These are phyloP conservation scores for Penicillium pulvis DNA, from an alignment of 495 filamentous ascomycete genomes.

Conservation along the genomic window DNA sequence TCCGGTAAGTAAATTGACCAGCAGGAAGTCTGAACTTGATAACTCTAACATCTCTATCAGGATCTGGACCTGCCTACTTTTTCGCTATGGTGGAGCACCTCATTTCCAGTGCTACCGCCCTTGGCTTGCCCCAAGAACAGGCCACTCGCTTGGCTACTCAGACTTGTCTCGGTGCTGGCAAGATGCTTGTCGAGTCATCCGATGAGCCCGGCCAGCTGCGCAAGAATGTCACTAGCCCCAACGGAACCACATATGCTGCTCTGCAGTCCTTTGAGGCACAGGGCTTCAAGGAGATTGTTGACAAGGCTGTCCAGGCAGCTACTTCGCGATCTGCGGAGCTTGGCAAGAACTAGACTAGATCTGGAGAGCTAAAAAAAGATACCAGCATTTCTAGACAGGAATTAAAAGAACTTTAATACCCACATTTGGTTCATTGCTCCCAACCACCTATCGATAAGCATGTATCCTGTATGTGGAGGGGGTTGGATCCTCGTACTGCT, in stretches of 20 bases:
- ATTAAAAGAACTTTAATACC: background rate
- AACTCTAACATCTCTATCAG: slow-evolving; percentile 17
- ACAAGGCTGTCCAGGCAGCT: slow-evolving; percentile 44
- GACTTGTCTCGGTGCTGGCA: slow-evolving; percentile 45
- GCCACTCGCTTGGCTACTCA: slow-evolving; percentile 44
- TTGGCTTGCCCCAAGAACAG: slow-evolving; percentile 41
- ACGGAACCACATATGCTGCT: slow-evolving; percentile 44
- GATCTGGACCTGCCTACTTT: slow-evolving; percentile 47
- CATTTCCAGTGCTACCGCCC: slow-evolving; percentile 38
- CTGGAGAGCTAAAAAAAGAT: background rate
- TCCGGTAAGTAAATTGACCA: slow-evolving; percentile 33
- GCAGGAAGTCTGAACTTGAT: background rate
- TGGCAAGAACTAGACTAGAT: slow-evolving; percentile 16
- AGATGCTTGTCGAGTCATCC: slow-evolving; percentile 41
- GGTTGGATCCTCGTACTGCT: too few relatives aligned
- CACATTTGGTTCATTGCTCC: background rate
- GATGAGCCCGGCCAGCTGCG: slow-evolving; percentile 41
- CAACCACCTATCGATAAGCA: too few relatives aligned
- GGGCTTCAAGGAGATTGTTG: slow-evolving; percentile 37
- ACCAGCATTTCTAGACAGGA: background rate
- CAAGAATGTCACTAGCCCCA: slow-evolving; percentile 48
- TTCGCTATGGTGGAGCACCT: slow-evolving; percentile 50
- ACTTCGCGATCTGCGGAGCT: slow-evolving; percentile 40
- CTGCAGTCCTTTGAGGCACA: slow-evolving; percentile 39
- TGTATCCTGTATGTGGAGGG: too few relatives aligned